Evolutionary conservation across 139 green algal species (phyloP).

Genomic region (Coccomyxa sp.): DNA sequence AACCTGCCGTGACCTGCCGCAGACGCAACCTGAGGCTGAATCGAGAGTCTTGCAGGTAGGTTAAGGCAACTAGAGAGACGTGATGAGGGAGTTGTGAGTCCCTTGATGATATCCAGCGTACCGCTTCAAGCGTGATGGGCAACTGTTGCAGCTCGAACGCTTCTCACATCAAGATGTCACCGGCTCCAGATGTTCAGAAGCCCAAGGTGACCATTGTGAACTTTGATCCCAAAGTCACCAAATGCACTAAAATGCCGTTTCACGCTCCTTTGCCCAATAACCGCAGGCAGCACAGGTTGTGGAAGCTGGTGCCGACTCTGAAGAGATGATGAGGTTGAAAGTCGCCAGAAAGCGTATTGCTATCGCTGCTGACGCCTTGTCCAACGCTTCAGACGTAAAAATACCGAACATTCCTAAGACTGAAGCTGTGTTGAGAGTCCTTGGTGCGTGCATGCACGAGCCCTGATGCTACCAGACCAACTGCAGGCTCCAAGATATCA

Average conservation of each 20-base stretch:
- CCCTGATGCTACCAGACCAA: neutral
- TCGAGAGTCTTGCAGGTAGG: no score
- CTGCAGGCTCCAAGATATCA: neutral
- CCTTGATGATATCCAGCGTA: neutral
- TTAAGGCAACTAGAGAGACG: no score
- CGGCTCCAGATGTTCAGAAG: neutral
- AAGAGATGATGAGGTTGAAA: neutral
- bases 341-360: constrained; percentile 30
- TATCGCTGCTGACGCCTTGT: constrained; percentile 45
- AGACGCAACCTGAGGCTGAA: no score
- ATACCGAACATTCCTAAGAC: constrained; percentile 42
- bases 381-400: constrained; percentile 24
- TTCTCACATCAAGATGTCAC: neutral
- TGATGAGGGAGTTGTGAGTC: neutral
- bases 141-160: neutral
- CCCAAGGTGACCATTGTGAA: neutral
- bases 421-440: constrained; percentile 4
- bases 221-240: no score
- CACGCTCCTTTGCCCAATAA: neutral
- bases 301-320: neutral
- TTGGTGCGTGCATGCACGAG: constrained; percentile 16
- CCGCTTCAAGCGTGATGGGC: neutral
- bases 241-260: no score
- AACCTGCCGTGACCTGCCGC: no score
- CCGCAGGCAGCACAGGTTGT: neutral